A percentile compares a stretch with the other conserved stretches of the same genome.
Conservation (phyloP, 176 grass and related monocot species). For the Oryza australiensis region DNA sequence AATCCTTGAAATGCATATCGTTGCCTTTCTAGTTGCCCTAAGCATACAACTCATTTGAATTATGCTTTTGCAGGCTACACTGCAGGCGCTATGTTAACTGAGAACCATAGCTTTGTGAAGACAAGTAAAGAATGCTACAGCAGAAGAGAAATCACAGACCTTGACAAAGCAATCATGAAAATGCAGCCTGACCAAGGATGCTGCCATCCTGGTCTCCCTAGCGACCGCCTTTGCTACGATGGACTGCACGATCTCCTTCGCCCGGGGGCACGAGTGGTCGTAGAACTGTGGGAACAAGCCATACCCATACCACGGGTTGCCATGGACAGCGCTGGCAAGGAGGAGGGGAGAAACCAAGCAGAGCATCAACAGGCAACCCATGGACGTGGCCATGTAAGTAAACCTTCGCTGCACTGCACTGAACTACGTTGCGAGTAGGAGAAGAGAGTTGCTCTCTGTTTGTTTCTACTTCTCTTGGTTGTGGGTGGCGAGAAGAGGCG, state of each 20-base stretch:
- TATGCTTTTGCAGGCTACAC: not conserved
- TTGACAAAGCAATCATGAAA: conserved; percentile 69
- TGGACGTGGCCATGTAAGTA: conserved; percentile 51
- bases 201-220: conserved; percentile 79
- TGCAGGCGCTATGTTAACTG: conserved; percentile 14
- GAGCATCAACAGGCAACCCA: conserved; percentile 47
- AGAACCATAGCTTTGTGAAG: conserved; percentile 3
- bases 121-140: not conserved
- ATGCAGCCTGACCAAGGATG: conserved; percentile 74
- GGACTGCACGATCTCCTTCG: conserved; percentile 69
- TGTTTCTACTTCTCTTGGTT: conserved; percentile 32
- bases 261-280: conserved; percentile 69
- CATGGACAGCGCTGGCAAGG: conserved; percentile 32
- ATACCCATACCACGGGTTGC: conserved; percentile 52
- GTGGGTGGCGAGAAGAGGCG: conserved; percentile 25
- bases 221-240: conserved; percentile 76
- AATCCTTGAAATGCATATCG: not conserved
- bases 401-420: conserved; percentile 20
- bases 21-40: not conserved
- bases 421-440: conserved; percentile 18
- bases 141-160: conserved; percentile 35
- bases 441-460: conserved; percentile 14
- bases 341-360: conserved; percentile 48
- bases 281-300: conserved; percentile 74
- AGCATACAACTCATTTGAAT: conserved; percentile 9